Conservation (phyloP, 306 rosid genomes). For the Cicer bijugum region DNA sequence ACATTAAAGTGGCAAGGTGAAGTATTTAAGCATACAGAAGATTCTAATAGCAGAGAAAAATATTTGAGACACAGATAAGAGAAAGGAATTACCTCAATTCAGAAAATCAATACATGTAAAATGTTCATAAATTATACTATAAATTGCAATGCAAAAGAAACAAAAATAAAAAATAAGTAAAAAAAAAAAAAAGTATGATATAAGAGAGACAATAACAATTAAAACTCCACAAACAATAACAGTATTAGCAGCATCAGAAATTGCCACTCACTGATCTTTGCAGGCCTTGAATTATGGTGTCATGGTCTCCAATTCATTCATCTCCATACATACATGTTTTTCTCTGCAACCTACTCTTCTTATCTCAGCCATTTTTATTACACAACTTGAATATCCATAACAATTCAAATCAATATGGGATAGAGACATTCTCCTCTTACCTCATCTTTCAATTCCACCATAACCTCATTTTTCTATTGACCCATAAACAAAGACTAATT, state of each 20-base stretch:
- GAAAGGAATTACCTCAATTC: conserved; percentile 53
- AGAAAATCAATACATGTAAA: conserved; percentile 75
- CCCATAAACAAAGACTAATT: conserved; percentile 35
- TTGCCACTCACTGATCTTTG: conserved; percentile 58
- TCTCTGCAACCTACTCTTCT: conserved; percentile 83
- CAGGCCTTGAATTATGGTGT: conserved; percentile 70
- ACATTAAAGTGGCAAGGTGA: conserved; percentile 26
- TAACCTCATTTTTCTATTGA: conserved; percentile 43
- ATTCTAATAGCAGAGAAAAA: conserved; percentile 34
- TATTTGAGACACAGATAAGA: conserved; percentile 37
- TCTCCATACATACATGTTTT: conserved; percentile 79
- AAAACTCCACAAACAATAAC: conserved; percentile 65
- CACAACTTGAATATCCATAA: conserved; percentile 85
- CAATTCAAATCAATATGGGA: conserved; percentile 81
- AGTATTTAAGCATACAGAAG: conserved; percentile 19
- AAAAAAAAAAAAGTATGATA: conserved; percentile 61
- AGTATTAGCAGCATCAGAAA: conserved; percentile 51
- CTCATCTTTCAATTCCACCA: conserved; percentile 52
- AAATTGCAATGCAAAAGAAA: conserved; percentile 58
- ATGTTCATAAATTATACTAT: conserved; percentile 83
- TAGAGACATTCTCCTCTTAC: conserved; percentile 71
- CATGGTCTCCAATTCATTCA: conserved; percentile 70
- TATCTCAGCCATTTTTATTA: conserved; percentile 82
- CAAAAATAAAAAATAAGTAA: conserved; percentile 52
- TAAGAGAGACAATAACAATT: conserved; percentile 61